Evolutionary conservation across 23 red algal genomes (phyloP), one percentile per base, ranked within the genome.

Genomic region (Chondrus crispus): DNA sequence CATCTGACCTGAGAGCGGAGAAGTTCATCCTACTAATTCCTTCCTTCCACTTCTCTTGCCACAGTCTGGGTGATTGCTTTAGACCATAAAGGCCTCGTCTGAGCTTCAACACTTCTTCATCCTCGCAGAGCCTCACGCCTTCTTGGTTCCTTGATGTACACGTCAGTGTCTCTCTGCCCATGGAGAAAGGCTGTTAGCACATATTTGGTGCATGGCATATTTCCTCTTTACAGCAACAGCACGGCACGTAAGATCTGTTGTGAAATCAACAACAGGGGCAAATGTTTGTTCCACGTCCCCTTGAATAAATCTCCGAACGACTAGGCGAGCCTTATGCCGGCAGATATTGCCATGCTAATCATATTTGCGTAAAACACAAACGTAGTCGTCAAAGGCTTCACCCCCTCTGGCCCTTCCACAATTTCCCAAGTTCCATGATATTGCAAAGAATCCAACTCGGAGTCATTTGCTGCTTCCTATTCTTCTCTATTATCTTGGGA

Each of bases 121-220:
- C 46, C 18, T 80, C 35, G 13, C 47, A 32, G 10, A 30, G 74
- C 3, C 47, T 54, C 35, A 22, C n/a, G 37, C 74, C 35, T 1
- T 45, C 35, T n/a, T 54, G 74, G 36, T 13, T 80, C 46, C 35
- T 18, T 54, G 35, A 80, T 7, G 74, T 50, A 80, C 6, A 80
- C 3, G 35, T 80, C 74, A n/a, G n/a, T n/a, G n/a, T 78, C 64
- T 43, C 71, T 55, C 29, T 3, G 18, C 12, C 3, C 78, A 73
- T 93, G 54, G 54, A 93, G 55, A 24, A 83, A 93, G 8, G 89
- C 81, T 5, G 90, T 93, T 75, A 62, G 85, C 55, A 50, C 85
- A 79, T 41, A 87, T 26, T 30, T 70, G 38, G 11, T 93, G 64
- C 12, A 93, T 38, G 3, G 39, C n/a, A 47, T n/a, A 50, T 20